Evolutionary conservation across 2,329 filamentous ascomycete genomes (phyloP), one percentile per base, ranked within the genome.

Genomic region (Cercospora sojina): DNA sequence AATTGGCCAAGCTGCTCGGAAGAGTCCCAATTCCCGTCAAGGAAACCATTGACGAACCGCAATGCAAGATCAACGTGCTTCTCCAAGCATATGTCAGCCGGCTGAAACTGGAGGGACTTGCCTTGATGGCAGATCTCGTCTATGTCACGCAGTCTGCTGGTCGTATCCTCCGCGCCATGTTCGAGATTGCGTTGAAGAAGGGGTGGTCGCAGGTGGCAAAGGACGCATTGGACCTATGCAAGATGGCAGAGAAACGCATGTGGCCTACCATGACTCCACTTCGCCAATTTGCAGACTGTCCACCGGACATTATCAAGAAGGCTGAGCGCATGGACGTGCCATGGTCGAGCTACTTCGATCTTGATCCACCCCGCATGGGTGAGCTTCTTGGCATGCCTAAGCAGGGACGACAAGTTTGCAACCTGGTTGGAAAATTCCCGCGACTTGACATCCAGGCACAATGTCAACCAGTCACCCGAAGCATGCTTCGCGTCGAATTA

Each of bases 231-330:
- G 92, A 97, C 74, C 85, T 99, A 62, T 99, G 96, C 82, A 99
- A 99, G 82, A 98, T 97, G 92, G 95, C 94, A 0, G 95, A 99
- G 83, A 97, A 97, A 84, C 87, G 96, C 59, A 99, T 99, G 96
- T 99, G 95, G 95, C 93, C 94, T 13, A 98, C 94, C 5, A 99
- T 98, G 95, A 92, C 92, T 41, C 95, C 96, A 10, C 84, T 99
- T 32, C 88, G 95, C 62, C 95, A 99, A 75, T 99, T 99, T 76
- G 87, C 90, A 3, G 82, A 83, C 43, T 97, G 93, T 75, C 88
- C 93, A 3, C 84, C 88, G 47, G 94, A 98, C 66, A 91, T 98
- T 62, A 83, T 98, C 58, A 89, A 92, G 71, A 98, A 98, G 80
- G 90, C 93, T 3, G 95, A 99, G 81, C 87, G 93, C 72, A 96